Percentiles rank a stretch among this genome's conserved stretches.
Conservation (phyloP, 805 yeast genomes). For the Blastobotrys muscicola region DNA sequence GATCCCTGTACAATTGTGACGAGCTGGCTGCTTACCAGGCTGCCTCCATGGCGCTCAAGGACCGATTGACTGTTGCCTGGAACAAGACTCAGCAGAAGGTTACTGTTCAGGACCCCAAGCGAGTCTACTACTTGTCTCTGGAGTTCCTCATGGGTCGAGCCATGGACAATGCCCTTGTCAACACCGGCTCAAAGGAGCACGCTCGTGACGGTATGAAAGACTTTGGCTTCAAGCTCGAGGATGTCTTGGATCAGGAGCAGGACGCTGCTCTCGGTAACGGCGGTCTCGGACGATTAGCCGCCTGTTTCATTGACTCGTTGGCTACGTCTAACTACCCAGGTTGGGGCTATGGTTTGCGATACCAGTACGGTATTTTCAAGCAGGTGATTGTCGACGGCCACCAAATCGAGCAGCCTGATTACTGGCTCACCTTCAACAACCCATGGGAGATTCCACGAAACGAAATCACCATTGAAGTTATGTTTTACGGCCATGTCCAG, state of each 20-base stretch:
- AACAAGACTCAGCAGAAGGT: constrained; percentile 87
- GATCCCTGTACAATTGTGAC: constrained; percentile 88
- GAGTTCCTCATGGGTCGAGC: constrained; percentile 95
- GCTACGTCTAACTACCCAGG: constrained; percentile 82
- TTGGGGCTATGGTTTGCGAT: constrained; percentile 94
- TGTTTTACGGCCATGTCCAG: constrained; percentile 75
- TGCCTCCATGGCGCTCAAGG: constrained; percentile 68
- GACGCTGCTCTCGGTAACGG: constrained; percentile 96
- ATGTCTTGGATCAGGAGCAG: constrained; percentile 74
- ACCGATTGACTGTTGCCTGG: constrained; percentile 77
- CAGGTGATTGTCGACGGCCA: constrained; percentile 86
- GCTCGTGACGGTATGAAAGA: constrained; percentile 51
- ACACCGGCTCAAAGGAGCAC: constrained; percentile 56
- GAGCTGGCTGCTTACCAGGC: constrained; percentile 90
- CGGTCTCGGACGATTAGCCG: constrained; percentile 89
- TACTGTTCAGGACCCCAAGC: constrained; percentile 71
- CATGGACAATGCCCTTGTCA: constrained; percentile 85
- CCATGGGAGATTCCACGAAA: constrained; percentile 90
- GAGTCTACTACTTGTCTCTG: constrained; percentile 77
- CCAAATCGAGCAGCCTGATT: constrained; percentile 91
- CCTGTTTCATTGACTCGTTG: constrained; percentile 85
- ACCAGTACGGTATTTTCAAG: constrained; percentile 87
- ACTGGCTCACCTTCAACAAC: constrained; percentile 80
- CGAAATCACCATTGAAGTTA: constrained; percentile 83
- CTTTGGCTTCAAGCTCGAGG: constrained; percentile 83